Base-by-base conservation (phyloP, 495 filamentous ascomycete species). In the Penicillium longicatenatum region DNA sequence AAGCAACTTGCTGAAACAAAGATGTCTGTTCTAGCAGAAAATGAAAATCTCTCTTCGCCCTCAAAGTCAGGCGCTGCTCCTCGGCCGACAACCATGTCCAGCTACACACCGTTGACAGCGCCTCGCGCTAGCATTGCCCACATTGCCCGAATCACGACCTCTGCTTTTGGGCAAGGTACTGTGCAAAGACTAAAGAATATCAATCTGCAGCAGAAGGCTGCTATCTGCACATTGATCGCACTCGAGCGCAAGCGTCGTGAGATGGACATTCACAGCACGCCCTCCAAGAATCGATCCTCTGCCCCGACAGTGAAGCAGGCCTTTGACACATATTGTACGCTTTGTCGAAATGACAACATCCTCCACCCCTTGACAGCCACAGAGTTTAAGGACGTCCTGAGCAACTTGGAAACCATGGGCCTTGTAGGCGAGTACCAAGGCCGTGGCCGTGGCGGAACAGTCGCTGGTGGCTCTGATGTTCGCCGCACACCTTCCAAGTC, bases 151-250 rank as follows among this genome's bases (percentile, higher is more conserved):
- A 85, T 98, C 59, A 92, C 95, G 0, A 87, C 93, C 0, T 81
- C 90, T 1, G 86, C 90, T 17, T 94, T 98, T 61, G 87, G 90
- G 62, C 90, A 96, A 62, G 92, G 91, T 33, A 86, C 91, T 12
- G 81, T 78, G 11, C 90, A 96, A 59, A 83, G 94, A 52, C 82
- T 99, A 6, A 88, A 90, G 71, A 84, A 84, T 1, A 81, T 99
- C 43, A 98, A 97, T 65, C 81, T 98, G 1, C 94, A 99, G 63
- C 95, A 98, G 77, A 99, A 97, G 71, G 94, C 93, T 3, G 92
- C 91, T 8, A 82, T 99, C 22, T 98, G 95, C 72, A 83, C 93
- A 0, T 78, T 98, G 26, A 77, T 92, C 46, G 90, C 91, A 2
- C 81, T 93, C 2, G 93, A 97, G 70, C 89, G 80, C 49, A 74